These are phyloP conservation scores for Quercus bicolor DNA, from an alignment of 306 rosid genomes.

Conservation along the genomic window DNA sequence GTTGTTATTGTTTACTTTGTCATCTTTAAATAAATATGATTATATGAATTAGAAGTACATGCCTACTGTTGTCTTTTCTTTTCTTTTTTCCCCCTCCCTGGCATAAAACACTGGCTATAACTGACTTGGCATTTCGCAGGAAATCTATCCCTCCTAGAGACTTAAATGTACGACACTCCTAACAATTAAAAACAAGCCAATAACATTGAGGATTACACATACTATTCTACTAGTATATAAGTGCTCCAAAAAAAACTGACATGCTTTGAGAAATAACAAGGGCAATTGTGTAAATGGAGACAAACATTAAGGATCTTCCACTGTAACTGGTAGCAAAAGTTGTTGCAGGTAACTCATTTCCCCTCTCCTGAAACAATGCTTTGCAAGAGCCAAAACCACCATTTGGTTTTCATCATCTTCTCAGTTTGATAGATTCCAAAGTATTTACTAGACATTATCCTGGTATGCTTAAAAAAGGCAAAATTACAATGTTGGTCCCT, in stretches of 20 bases:
- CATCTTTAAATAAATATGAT: background rate
- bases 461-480: background rate
- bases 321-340: background rate
- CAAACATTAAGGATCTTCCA: background rate
- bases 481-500: too few species aligned
- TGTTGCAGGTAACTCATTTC: background rate
- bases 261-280: background rate
- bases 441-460: background rate
- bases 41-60: background rate
- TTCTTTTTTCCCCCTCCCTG: background rate
- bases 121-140: background rate
- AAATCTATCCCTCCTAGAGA: background rate
- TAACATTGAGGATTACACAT: background rate
- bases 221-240: background rate
- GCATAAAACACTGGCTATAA: background rate
- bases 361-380: background rate
- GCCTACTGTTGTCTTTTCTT: background rate
- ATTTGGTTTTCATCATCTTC: background rate
- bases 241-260: background rate
- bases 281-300: background rate
- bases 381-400: background rate
- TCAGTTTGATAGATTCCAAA: background rate
- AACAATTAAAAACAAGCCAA: background rate
- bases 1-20: background rate
- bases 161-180: background rate